These are phyloP conservation scores for Pichia nakasei DNA, from an alignment of 805 yeast genomes.

Conservation along the genomic window DNA sequence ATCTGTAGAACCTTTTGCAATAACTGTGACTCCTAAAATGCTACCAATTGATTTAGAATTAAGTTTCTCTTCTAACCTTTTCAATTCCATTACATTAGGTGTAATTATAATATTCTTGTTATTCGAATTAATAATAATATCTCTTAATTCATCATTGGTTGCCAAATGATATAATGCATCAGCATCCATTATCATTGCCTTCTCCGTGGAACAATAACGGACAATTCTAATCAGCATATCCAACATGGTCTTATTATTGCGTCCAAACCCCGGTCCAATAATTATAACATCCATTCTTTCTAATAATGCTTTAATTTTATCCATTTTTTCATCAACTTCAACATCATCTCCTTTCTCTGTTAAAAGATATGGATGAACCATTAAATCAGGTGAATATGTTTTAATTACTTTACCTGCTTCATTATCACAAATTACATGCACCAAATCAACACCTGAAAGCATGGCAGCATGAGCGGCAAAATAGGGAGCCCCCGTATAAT, in stretches of 20 bases:
- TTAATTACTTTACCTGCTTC: constrained; percentile 76
- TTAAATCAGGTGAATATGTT: constrained; percentile 81
- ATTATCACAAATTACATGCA: constrained; percentile 81
- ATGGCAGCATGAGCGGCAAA: constrained; percentile 84
- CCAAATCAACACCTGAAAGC: constrained; percentile 76
- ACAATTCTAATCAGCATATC: constrained; percentile 36
- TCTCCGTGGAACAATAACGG: constrained; percentile 43
- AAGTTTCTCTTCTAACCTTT: constrained; percentile 35
- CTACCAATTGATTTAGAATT: background rate
- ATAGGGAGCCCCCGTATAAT: constrained; percentile 95
- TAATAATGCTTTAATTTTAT: constrained; percentile 47
- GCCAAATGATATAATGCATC: constrained; percentile 73
- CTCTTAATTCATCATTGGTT: constrained; percentile 38
- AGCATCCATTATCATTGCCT: constrained; percentile 83
- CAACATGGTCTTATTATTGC: constrained; percentile 58
- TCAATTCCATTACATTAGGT: constrained; percentile 84
- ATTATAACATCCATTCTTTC: constrained; percentile 72
- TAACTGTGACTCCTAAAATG: constrained; percentile 34
- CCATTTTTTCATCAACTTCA: constrained; percentile 34
- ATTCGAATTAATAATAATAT: constrained; percentile 30
- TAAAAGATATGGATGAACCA: constrained; percentile 88
- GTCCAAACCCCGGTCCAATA: constrained; percentile 90
- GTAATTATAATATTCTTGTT: constrained; percentile 63
- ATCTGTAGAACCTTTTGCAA: constrained; percentile 70
- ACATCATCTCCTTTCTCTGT: constrained; percentile 28